Percentiles rank a stretch among this genome's conserved stretches.
Conservation (phyloP, 2,329 filamentous ascomycete species). For the Sporothrix mexicana region DNA sequence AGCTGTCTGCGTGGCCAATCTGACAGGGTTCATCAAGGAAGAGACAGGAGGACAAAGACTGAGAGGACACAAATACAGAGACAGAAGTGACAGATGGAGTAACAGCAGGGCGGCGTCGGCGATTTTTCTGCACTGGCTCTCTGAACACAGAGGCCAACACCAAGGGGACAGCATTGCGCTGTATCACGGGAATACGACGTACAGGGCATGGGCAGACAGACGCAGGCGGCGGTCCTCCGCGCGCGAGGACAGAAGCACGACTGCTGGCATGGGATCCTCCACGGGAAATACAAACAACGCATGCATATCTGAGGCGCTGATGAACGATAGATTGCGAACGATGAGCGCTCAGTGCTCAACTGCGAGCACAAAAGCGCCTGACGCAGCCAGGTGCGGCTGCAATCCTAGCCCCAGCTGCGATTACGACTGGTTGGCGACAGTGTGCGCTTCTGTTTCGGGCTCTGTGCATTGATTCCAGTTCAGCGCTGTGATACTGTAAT, state of each 20-base stretch:
- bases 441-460: slow-evolving; percentile 16
- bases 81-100: not conserved
- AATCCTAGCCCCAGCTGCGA: too few species aligned
- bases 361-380: not conserved
- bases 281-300: not conserved
- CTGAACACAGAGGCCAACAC: not conserved
- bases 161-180: not conserved
- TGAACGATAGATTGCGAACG: not conserved
- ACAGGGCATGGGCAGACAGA: not conserved
- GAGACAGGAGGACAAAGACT: not conserved
- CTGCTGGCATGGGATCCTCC: too few species aligned
- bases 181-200: not conserved
- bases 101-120: not conserved
- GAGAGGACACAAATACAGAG: not conserved
- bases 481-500: not conserved
- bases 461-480: slow-evolving; percentile 1
- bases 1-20: slow-evolving; percentile 1
- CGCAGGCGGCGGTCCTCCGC: slow-evolving; percentile 5
- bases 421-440: not conserved
- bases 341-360: not conserved
- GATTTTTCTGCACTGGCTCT: not conserved
- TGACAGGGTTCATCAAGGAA: not conserved
- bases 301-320: slow-evolving; percentile 5
- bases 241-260: not conserved
- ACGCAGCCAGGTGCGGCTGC: not conserved